Evolutionary conservation across 192 early-diverging fungal genomes (phyloP).

Genomic region (Coemansia sp.): DNA sequence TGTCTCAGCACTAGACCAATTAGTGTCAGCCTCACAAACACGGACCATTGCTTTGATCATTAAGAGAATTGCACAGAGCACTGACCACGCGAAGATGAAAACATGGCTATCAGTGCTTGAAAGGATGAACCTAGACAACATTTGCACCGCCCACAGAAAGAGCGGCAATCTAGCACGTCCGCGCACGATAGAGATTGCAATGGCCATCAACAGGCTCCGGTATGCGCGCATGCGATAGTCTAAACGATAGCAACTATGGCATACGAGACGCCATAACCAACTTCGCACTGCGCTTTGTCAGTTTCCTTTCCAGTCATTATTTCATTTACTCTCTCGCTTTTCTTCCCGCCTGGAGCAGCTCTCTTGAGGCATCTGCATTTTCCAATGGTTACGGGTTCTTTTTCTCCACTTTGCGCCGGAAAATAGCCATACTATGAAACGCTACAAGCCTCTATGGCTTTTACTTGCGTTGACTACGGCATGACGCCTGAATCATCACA

Average conservation of each 20-base stretch:
- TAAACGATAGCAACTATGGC: not conserved
- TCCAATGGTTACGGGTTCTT: too few relatives aligned
- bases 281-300: too few relatives aligned
- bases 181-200: slow-evolving; percentile 53
- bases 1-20: slow-evolving; percentile 60
- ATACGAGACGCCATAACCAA: too few relatives aligned
- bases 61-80: slow-evolving; percentile 5
- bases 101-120: slow-evolving; percentile 36
- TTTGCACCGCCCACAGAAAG: slow-evolving; percentile 18
- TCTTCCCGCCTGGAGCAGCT: too few relatives aligned
- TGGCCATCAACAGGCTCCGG: slow-evolving; percentile 55
- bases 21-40: slow-evolving; percentile 57
- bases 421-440: too few relatives aligned
- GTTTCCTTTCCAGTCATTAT: too few relatives aligned
- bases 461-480: too few relatives aligned
- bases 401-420: too few relatives aligned
- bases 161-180: slow-evolving; percentile 56
- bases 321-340: too few relatives aligned
- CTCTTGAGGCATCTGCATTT: too few relatives aligned
- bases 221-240: slow-evolving; percentile 13
- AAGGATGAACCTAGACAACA: slow-evolving; percentile 25
- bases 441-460: too few relatives aligned
- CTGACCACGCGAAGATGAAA: slow-evolving; percentile 27
- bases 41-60: slow-evolving; percentile 54
- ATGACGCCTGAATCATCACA: too few relatives aligned